Conservation (phyloP, 768 basidiomycete species). For the Tylopilus vinaceipallidus region DNA sequence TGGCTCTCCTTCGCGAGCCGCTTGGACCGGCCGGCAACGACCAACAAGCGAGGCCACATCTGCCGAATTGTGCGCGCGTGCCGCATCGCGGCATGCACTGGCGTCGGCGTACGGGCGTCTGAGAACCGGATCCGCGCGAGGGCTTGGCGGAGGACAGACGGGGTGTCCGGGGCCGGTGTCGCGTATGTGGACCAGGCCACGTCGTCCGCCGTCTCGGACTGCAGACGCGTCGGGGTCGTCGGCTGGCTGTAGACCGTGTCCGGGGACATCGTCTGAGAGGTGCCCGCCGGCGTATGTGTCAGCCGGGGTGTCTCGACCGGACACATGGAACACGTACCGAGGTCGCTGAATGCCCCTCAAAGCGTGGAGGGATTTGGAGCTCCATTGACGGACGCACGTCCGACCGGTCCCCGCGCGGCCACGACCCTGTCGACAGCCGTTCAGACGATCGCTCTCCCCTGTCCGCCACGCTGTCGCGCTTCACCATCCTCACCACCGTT, state of each 20-base stretch:
- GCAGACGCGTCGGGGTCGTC: conserved; percentile 62
- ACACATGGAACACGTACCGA: conserved; percentile 8
- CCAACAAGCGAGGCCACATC: conserved; percentile 44
- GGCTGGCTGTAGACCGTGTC: conserved; percentile 71
- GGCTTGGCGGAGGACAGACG: conserved; percentile 28
- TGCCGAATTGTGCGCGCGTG: conserved; percentile 36
- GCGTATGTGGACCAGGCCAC: conserved; percentile 70
- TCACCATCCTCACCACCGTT: conserved; percentile 68
- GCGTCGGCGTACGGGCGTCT: conserved; percentile 51
- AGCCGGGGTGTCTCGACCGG: background rate
- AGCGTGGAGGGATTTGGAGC: too few relatives aligned
- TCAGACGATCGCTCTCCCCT: conserved; percentile 1
- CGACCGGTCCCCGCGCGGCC: too few relatives aligned
- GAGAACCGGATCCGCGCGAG: conserved; percentile 62
- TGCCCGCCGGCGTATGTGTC: too few relatives aligned
- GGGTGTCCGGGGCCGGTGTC: conserved; percentile 15
- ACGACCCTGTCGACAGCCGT: too few relatives aligned
- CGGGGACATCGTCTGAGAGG: conserved; percentile 46
- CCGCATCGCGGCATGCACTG: conserved; percentile 53
- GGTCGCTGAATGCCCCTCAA: background rate
- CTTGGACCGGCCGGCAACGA: conserved; percentile 73
- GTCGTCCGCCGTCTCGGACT: conserved; percentile 84
- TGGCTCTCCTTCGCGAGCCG: conserved; percentile 74
- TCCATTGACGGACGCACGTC: too few relatives aligned
- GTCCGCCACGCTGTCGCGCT: conserved; percentile 37